Evolutionary conservation across 2,329 filamentous ascomycete species (phyloP), one percentile per base, ranked within the genome.

Genomic region (Trichoderma pleuroti): DNA sequence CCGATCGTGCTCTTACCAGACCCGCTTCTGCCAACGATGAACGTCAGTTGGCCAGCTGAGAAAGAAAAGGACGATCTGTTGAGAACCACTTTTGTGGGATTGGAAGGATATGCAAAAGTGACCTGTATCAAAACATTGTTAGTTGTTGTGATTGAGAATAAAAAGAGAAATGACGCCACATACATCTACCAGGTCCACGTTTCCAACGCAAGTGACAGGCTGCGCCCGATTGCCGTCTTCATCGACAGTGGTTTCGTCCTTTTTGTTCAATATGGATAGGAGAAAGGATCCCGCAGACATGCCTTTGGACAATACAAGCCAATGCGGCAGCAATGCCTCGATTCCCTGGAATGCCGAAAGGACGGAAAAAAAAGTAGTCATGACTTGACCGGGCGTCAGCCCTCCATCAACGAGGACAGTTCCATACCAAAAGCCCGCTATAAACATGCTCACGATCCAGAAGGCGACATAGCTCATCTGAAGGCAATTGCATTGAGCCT

Each of bases 1-100:
- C 91, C 90, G 1, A 98, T 77, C 0, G 95, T 98, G 75, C 93
- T 97, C 79, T 98, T 98, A 0, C 95, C 95, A 2, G 93, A 97
- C 0, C 96, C 96, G 76, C 93, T 97, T 75, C 86, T 87, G 0
- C 95, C 96, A 63, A 98, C 88, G 2, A 98, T 84, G 76, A 96
- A 98, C 0, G 90, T 93, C 4, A 91, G 89, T 72, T 92, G 85
- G 0, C 92, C 91, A 0, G 91, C 85, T 0, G 90, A 87, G 70
- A 98, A 95, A 73, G 85, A 87, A 72, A 98, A 86, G 0, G 85
- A 90, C 0, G 88, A 87, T 8, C 86, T 81, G 1, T 86, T 80
- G 11, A 98, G 83, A 2, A 91, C 90, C 0, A 80, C 77, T 21
- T 86, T 85, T 1, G 86, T 81, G 0, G 87, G 87, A 60, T 92